Percentiles rank a stretch among this genome's conserved stretches.
Conservation (phyloP, 108 stramenopile genomes). For the Pseudonitzschia multiseries region DNA sequence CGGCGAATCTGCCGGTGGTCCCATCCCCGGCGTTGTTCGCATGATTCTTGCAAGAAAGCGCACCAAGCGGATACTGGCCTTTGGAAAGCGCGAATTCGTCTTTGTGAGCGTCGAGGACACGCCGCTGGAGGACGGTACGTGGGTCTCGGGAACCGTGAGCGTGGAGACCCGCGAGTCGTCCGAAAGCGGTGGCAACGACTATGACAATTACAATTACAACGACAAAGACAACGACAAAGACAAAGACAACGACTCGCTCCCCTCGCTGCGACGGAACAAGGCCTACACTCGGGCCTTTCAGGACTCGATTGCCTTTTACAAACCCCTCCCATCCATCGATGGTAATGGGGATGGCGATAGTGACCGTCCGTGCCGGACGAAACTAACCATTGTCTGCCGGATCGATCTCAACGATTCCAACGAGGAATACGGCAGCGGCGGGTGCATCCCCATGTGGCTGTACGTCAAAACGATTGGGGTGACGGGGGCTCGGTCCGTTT, state of each 20-base stretch:
- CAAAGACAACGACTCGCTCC: neutral
- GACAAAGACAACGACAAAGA: neutral
- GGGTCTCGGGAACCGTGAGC: slow-evolving; percentile 63
- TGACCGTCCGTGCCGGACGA: slow-evolving; percentile 12
- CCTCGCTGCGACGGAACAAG: neutral
- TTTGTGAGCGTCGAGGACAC: slow-evolving; percentile 59
- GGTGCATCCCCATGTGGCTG: slow-evolving; percentile 68
- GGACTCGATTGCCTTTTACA: slow-evolving; percentile 74
- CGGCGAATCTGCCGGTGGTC: too few species aligned
- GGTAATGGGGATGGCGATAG: neutral
- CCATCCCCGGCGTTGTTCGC: slow-evolving; percentile 3
- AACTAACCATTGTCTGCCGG: slow-evolving; percentile 64
- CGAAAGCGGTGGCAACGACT: neutral
- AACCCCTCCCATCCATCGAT: slow-evolving; percentile 19
- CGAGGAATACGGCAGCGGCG: slow-evolving; percentile 47
- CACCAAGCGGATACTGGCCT: slow-evolving; percentile 53
- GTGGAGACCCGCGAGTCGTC: slow-evolving; percentile 32
- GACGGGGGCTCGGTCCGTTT: slow-evolving; percentile 51
- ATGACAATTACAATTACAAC: neutral
- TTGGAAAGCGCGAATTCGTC: slow-evolving; percentile 69
- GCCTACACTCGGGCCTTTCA: slow-evolving; percentile 40
- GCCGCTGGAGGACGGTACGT: slow-evolving; percentile 47
- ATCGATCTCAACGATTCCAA: slow-evolving; percentile 68
- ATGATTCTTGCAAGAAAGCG: slow-evolving; percentile 65
- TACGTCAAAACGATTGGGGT: slow-evolving; percentile 70